Conservation (phyloP, 1,284 basidiomycete genomes). For the Taiwanofungus camphoratus region DNA sequence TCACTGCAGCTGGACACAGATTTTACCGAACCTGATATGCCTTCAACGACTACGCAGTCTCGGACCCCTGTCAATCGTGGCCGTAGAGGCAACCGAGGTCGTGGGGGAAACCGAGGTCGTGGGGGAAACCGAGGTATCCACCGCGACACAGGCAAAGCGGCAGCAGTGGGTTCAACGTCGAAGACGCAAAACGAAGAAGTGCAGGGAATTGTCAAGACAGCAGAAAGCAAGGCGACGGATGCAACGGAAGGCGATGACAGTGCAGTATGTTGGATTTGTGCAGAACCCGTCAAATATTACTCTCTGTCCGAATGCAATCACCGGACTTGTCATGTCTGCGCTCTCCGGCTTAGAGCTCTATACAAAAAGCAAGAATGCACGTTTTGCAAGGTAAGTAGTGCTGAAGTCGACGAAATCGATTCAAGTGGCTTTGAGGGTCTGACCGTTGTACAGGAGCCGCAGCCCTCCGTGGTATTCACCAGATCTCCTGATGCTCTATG, state of each 20-base stretch:
- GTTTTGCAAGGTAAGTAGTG: constrained; percentile 81
- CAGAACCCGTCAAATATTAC: constrained; percentile 90
- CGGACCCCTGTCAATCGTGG: constrained; percentile 23
- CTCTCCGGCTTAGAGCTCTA: constrained; percentile 83
- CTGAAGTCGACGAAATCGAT: background rate
- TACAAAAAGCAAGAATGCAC: constrained; percentile 95
- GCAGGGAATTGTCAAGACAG: constrained; percentile 6
- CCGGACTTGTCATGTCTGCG: constrained; percentile 89
- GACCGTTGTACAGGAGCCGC: constrained; percentile 52
- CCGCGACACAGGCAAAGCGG: constrained; percentile 3
- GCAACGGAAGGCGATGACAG: constrained; percentile 31
- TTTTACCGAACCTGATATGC: too few species aligned
- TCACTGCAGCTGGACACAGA: too few species aligned
- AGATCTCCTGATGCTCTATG: constrained; percentile 60
- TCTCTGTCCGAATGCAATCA: constrained; percentile 90
- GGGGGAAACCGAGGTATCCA: constrained; percentile 21
- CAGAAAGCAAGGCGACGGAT: constrained; percentile 7
- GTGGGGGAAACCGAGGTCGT: constrained; percentile 20
- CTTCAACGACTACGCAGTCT: constrained; percentile 26
- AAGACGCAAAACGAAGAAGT: background rate
- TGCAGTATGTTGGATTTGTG: constrained; percentile 88
- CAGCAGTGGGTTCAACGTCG: background rate
- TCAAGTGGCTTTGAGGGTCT: background rate
- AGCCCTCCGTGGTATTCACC: constrained; percentile 81
- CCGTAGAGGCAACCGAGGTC: constrained; percentile 27